A percentile compares a stretch with the other conserved stretches of the same genome.
Conservation (phyloP, 345 rosid species). For the Citrus medica region DNA sequence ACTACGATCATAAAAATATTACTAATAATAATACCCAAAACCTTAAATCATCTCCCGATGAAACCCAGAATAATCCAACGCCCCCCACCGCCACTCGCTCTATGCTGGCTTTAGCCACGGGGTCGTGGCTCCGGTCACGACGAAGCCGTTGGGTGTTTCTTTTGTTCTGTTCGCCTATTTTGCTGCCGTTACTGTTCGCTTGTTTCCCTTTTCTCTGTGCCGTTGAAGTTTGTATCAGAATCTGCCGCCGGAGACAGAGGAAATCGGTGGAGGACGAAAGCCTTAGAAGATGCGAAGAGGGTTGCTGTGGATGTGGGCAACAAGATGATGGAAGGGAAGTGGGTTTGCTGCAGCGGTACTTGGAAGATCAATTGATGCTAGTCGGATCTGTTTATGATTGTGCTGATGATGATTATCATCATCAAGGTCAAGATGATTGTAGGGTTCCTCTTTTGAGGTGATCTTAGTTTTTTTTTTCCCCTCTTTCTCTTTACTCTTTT, state of each 20-base stretch:
- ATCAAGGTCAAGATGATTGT: background rate
- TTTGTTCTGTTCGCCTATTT: background rate
- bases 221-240: background rate
- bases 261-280: background rate
- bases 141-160: constrained; percentile 1
- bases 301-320: background rate
- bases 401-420: background rate
- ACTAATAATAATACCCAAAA: background rate
- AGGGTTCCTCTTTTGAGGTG: constrained; percentile 3
- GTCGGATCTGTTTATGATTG: constrained; percentile 5
- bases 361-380: constrained; percentile 10
- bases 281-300: constrained; percentile 2
- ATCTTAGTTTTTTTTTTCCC: background rate
- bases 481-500: background rate
- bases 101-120: background rate
- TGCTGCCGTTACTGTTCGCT: background rate
- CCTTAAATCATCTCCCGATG: background rate
- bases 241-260: background rate
- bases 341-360: constrained; percentile 3
- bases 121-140: constrained; percentile 2
- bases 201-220: background rate
- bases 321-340: background rate
- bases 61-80: background rate
- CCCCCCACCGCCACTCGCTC: background rate
- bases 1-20: background rate